Base-by-base conservation (phyloP, 345 rosid genomes). In the Hibiscus tridactylites region DNA sequence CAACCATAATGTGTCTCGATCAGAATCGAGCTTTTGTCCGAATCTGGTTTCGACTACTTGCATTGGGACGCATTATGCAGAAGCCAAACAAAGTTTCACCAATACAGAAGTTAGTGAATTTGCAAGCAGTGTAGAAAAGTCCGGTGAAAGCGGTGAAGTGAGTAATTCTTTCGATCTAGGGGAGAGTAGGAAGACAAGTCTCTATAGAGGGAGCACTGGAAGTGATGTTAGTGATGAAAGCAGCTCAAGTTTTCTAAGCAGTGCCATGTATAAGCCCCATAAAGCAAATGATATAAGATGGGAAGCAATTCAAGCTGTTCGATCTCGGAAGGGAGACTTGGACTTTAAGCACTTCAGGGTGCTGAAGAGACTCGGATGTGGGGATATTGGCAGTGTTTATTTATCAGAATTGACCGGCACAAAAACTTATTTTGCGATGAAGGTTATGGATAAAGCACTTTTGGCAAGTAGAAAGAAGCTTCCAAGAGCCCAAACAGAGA, bases 181-280 rank as follows among this genome's bases (percentile, higher is more conserved):
- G 5, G 91, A 88, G 80, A 82, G 88, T 83, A 83, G 88, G 88
- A 91, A 87, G 80, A 78, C 79, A 3, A 87, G 89, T 72, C n/a
- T 86, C 42, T 81, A 83, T 53, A 83, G 96, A 74, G 96, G 87
- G 69, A 91, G 98, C 85, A 87, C 91, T 1, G 90, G 87, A 60
- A 93, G 98, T 76, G 95, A 92, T 80, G 72, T 87, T 9, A 90
- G 96, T n/a, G 96, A 93, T 53, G 98, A 89, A 73, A 93, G 97
- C 86, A 93, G 89, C 85, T 83, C 87, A 0, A 93, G 96, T 75
- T 86, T 86, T 81, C 76, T 89, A 49, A 87, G 93, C 83, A 80
- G 79, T 47, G 75, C 88, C 7, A 68, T 77, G 64, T 81, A 87
- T 82, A 93, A 90, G 78, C 98, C 98, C 12, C 98, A 91, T 61